phyloP scores from a whole-genome alignment of 2,329 filamentous ascomycete species.

The Colletotrichum tanaceti region DNA sequence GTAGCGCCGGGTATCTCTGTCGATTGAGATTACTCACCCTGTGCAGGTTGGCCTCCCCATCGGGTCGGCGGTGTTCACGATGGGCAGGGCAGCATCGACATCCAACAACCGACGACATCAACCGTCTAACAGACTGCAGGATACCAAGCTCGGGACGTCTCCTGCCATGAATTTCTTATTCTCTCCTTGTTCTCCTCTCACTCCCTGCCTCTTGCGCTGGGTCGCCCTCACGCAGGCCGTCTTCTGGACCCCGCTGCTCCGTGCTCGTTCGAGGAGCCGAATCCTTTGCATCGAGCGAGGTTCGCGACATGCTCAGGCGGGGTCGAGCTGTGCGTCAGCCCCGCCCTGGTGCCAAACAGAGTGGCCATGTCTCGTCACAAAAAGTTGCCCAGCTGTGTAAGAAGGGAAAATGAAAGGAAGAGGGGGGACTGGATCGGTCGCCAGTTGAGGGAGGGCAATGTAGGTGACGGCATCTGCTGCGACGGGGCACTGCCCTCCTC shows the following conservation, averaged over 20 bases:
- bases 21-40: not conserved
- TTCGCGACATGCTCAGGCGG: constrained; percentile 4
- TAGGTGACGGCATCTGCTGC: too few species aligned
- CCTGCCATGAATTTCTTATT: not conserved
- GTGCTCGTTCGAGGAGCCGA: not conserved
- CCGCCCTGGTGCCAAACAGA: too few species aligned
- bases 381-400: too few species aligned
- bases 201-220: not conserved
- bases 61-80: not conserved
- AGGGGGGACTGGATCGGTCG: not conserved
- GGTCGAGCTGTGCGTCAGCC: not conserved
- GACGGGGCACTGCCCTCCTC: not conserved
- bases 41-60: not conserved
- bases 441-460: not conserved
- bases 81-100: not conserved
- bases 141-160: not conserved
- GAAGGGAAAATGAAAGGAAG: too few species aligned
- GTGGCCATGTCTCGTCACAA: too few species aligned
- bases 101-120: not conserved
- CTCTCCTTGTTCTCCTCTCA: not conserved
- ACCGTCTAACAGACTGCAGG: not conserved
- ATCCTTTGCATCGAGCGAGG: not conserved
- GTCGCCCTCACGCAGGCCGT: not conserved
- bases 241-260: constrained; percentile 8
- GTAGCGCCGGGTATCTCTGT: not conserved